Evolutionary conservation across 176 grass and related monocot genomes (phyloP), one percentile per base, ranked within the genome.

Genomic region (Ensete glaucum): DNA sequence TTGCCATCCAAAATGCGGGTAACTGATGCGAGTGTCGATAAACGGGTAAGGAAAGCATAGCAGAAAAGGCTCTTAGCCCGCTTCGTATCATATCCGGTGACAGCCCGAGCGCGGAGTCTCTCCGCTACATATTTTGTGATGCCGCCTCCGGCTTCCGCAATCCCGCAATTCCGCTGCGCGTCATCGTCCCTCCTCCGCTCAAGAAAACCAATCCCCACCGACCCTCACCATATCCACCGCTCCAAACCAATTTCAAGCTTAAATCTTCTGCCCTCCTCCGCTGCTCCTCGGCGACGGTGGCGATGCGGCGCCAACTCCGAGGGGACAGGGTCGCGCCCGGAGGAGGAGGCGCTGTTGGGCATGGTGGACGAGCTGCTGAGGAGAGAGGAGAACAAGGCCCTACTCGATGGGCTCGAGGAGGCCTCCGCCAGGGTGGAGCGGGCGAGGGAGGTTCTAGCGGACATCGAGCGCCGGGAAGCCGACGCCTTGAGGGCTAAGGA

Each of bases 371-470:
- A 90, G 83, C 82, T 92, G 17, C 87, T 97, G 52, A 76, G 0
- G 82, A 79, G 82, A 26, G 88, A 97, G 71, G 93, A 93, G 85
- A 97, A 90, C 77, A 84, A 85, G 23, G 75, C 49, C 10, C 73
- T 97, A 13, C 59, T 97, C 11, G 80, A 89, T 43, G 88, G 88
- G 9, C 72, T 99, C 77, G 88, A 91, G 74, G 88, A 80, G 23
- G 88, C 88, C 78, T 84, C 92, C 73, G 86, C 82, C 67, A 85
- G 88, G 20, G 88, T 94, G n/a, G 95, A 99, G 52, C 78, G 76
- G 64, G 90, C 95, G 12, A 87, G 90, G 49, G 88, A 86, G 52
- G 88, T 81, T 19, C 82, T 98, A 60, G 90, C 85, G 11, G 86
- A 90, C 78, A 87, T 99, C 52, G 79, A 85, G 78, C 76, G 76